Base-by-base conservation (phyloP, 2,329 filamentous ascomycete genomes). In the Aureobasidium sp. region DNA sequence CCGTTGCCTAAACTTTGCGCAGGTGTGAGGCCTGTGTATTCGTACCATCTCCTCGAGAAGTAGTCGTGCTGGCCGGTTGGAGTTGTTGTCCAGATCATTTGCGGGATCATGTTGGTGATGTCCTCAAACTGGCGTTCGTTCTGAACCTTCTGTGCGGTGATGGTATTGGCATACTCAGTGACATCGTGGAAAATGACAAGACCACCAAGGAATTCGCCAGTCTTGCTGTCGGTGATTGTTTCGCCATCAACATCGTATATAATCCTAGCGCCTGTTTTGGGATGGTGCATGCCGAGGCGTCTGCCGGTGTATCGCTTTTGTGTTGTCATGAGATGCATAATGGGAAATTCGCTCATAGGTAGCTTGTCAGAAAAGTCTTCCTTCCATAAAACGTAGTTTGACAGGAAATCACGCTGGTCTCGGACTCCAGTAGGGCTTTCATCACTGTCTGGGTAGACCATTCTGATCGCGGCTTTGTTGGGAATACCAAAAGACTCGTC, bases 41-140 rank as follows among this genome's bases (percentile, higher is more conserved):
- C 82, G 69, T 89, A 90, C 87, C 89, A 93, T n/a, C 86, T 78
- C 51, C 84, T 82, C 63, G 88, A 89, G 72, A 87, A 92, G 74
- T 90, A 92, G 68, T 92, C 88, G 66, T 84, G 81, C 29, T 77
- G 67, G 0, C 89, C 89, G 17, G 87, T 82, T 0, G 87, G 80
- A 0, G 76, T 84, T 0, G 88, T 84, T 0, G 87, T 91, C 88
- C 89, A 93, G 5, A 92, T 85, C 74, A 82, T 75, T 48, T 76
- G 72, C 0, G 76, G 76, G 60, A 79, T 76, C 66, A 78, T 87
- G 66, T 92, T 89, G 66, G 87, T 89, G 53, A 92, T 91, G 7
- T 87, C 78, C 69, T 86, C 85, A 72, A 93, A 92, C 53, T 88
- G 83, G 67, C 85, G 82, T 68, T 91, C 88, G 65, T 90, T 89